Evolutionary conservation across 352 stramenopile genomes (phyloP).

Genomic region (Phytophthora capsici): DNA sequence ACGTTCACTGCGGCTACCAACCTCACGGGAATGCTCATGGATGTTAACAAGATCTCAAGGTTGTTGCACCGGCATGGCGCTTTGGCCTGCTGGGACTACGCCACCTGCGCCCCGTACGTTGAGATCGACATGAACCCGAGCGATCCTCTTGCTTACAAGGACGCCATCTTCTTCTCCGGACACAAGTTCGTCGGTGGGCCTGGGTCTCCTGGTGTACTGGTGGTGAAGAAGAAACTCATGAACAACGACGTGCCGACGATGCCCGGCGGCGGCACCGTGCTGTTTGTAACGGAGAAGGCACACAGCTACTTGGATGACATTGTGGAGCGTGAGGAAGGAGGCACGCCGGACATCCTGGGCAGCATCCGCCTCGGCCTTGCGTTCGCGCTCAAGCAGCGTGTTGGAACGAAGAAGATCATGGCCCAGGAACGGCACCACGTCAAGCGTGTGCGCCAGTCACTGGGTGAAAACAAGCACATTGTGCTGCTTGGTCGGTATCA

Average conservation of each 20-base stretch:
- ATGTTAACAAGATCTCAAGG: conserved; percentile 90
- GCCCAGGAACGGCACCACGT: conserved; percentile 51
- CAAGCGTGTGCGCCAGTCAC: conserved; percentile 42
- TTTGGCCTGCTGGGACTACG: conserved; percentile 97
- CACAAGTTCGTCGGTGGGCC: conserved; percentile 98
- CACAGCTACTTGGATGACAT: conserved; percentile 82
- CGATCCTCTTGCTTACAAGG: conserved; percentile 67
- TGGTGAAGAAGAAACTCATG: conserved; percentile 94
- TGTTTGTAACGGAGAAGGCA: conserved; percentile 64
- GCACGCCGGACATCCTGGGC: conserved; percentile 95
- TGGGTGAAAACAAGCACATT: conserved; percentile 67
- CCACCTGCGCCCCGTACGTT: conserved; percentile 93
- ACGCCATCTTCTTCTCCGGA: conserved; percentile 95
- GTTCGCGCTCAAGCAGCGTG: conserved; percentile 90
- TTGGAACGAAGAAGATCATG: conserved; percentile 64
- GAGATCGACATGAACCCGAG: conserved; percentile 96
- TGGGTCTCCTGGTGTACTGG: conserved; percentile 92
- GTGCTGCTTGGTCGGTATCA: conserved; percentile 85
- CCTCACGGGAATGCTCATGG: conserved; percentile 92
- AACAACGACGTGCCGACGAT: conserved; percentile 63
- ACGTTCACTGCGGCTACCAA: conserved; percentile 95
- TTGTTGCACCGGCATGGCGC: conserved; percentile 92
- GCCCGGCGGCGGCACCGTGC: conserved; percentile 58
- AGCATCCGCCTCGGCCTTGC: conserved; percentile 93
- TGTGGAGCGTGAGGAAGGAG: conserved; percentile 94